These are phyloP conservation scores for Extremus antarcticus DNA, from an alignment of 495 filamentous ascomycete species.

Conservation along the genomic window DNA sequence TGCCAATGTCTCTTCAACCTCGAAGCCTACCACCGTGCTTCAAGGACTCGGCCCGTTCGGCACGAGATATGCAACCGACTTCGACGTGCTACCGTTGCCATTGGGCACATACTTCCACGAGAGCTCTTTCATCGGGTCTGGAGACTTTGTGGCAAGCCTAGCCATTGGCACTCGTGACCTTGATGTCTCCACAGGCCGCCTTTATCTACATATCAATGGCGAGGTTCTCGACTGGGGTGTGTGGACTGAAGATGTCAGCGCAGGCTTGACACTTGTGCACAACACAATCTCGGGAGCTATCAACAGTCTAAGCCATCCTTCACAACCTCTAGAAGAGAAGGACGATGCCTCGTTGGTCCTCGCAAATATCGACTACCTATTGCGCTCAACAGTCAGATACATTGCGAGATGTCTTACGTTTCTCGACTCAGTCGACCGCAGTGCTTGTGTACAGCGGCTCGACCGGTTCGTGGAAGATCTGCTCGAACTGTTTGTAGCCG, in stretches of 20 bases:
- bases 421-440: constrained; percentile 37
- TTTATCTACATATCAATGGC: constrained; percentile 13
- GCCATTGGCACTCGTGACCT: constrained; percentile 33
- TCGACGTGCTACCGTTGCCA: constrained; percentile 57
- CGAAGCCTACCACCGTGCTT: constrained; percentile 37
- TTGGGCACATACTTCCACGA: constrained; percentile 65
- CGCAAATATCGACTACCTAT: constrained; percentile 15
- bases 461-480: constrained; percentile 8
- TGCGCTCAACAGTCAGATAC: constrained; percentile 37
- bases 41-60: constrained; percentile 46
- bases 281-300: constrained; percentile 1
- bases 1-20: not conserved
- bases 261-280: constrained; percentile 2
- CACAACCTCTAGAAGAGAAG: not conserved
- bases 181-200: constrained; percentile 25
- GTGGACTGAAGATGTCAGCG: constrained; percentile 27
- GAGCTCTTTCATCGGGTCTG: constrained; percentile 65
- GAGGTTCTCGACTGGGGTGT: constrained; percentile 18
- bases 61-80: constrained; percentile 61
- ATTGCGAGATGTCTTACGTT: constrained; percentile 41
- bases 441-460: constrained; percentile 13
- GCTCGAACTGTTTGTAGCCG: constrained; percentile 1
- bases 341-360: not conserved
- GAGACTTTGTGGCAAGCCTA: constrained; percentile 38
- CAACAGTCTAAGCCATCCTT: not conserved